These are phyloP conservation scores for Cutaneotrichosporon sp. DNA, from an alignment of 1,284 basidiomycete genomes.

Conservation along the genomic window DNA sequence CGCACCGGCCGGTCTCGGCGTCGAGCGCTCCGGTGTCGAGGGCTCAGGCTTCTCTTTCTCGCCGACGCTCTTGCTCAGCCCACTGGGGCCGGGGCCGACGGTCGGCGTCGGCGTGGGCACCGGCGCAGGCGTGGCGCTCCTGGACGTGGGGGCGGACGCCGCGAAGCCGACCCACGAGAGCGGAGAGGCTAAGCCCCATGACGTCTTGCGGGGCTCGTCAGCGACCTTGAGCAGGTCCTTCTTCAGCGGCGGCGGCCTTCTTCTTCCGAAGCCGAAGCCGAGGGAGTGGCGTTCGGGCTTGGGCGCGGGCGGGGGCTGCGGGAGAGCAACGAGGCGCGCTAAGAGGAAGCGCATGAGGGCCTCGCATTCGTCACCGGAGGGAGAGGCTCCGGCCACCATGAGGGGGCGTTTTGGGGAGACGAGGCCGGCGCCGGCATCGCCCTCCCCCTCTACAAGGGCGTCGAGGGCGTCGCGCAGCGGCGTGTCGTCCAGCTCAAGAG, in stretches of 20 bases:
- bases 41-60: neutral
- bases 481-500: neutral
- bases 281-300: constrained; percentile 20
- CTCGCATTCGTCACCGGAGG: neutral
- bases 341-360: neutral
- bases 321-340: neutral
- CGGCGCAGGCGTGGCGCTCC: constrained; percentile 8
- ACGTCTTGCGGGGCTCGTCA: constrained; percentile 27
- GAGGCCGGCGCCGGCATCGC: neutral
- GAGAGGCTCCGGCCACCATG: neutral
- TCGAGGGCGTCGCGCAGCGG: neutral
- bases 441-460: neutral
- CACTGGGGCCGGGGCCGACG: neutral
- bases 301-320: constrained; percentile 7
- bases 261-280: constrained; percentile 29
- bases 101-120: neutral
- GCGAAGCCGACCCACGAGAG: constrained; percentile 19
- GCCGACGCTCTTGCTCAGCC: neutral
- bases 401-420: neutral
- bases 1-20: neutral
- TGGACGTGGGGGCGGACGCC: constrained; percentile 4
- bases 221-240: neutral
- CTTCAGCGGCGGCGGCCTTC: neutral
- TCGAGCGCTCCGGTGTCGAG: too few relatives aligned
- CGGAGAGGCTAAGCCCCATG: constrained; percentile 24